Evolutionary conservation across 345 rosid species (phyloP).

Genomic region (Triadica sebifera): DNA sequence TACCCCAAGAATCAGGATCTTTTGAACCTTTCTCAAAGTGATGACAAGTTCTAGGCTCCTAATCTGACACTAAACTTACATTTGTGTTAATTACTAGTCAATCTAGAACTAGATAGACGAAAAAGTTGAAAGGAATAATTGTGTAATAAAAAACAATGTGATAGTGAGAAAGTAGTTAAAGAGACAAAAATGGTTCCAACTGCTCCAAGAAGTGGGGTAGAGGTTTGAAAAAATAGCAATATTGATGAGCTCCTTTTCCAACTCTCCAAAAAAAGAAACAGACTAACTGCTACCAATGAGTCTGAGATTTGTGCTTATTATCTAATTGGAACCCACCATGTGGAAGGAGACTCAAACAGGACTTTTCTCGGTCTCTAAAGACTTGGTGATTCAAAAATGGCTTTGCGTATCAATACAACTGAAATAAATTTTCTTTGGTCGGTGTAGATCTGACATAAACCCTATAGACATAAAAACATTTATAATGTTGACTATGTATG

Average conservation of each 20-base stretch:
- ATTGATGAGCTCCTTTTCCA: slow-evolving; percentile 53
- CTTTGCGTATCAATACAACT: slow-evolving; percentile 22
- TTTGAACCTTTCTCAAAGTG: slow-evolving; percentile 17
- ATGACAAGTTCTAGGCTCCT: slow-evolving; percentile 2
- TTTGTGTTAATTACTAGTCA: neutral
- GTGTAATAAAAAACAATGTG: slow-evolving; percentile 11
- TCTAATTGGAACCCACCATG: slow-evolving; percentile 15
- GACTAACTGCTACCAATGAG: slow-evolving; percentile 48
- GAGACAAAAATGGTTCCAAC: slow-evolving; percentile 37
- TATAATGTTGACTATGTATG: slow-evolving; percentile 17
- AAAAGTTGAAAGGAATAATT: slow-evolving; percentile 3
- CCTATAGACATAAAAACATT: neutral
- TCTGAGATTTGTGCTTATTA: neutral
- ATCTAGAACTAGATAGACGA: neutral
- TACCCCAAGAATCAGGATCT: slow-evolving; percentile 19
- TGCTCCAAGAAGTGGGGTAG: slow-evolving; percentile 42
- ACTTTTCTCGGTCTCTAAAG: slow-evolving; percentile 29
- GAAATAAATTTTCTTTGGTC: slow-evolving; percentile 26
- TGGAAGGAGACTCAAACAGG: slow-evolving; percentile 18
- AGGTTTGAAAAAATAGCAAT: slow-evolving; percentile 38
- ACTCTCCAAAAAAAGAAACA: slow-evolving; percentile 28
- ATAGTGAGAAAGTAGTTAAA: slow-evolving; percentile 27
- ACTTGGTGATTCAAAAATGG: slow-evolving; percentile 14
- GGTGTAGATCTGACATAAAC: slow-evolving; percentile 22
- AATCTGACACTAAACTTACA: neutral